Conservation (phyloP, 805 yeast genomes). For the Ogataea saltuana region DNA sequence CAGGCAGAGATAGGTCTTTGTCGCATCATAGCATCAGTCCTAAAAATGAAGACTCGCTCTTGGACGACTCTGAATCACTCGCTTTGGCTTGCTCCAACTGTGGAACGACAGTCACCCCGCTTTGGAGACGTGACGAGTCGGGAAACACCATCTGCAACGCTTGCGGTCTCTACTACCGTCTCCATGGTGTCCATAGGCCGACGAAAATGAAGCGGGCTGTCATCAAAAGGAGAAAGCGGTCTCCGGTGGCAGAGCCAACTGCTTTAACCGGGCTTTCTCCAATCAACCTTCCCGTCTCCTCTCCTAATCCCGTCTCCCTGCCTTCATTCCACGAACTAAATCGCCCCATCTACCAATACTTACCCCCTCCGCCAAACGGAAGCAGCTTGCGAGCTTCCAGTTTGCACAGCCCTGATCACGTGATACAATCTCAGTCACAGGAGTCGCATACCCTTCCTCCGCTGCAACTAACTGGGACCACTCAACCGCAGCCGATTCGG, state of each 20-base stretch:
- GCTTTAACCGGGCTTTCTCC: background rate
- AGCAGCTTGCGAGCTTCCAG: too few species aligned
- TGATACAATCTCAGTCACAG: background rate
- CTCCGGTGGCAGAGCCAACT: background rate
- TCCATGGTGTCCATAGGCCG: constrained; percentile 79
- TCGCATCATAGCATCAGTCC: background rate
- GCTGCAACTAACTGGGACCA: constrained; percentile 1
- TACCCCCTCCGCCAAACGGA: constrained; percentile 2
- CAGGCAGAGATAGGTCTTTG: constrained; percentile 12
- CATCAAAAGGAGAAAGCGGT: constrained; percentile 71
- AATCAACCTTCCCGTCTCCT: background rate
- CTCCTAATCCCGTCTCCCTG: background rate
- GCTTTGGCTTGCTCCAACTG: constrained; percentile 83
- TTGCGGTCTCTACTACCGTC: constrained; percentile 74
- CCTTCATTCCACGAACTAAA: constrained; percentile 7
- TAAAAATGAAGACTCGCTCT: too few species aligned
- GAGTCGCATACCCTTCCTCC: constrained; percentile 3
- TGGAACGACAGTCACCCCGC: constrained; percentile 80
- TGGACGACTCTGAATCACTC: constrained; percentile 38
- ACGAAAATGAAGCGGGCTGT: constrained; percentile 69
- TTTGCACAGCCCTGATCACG: background rate
- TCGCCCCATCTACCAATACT: constrained; percentile 1
- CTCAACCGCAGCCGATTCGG: too few species aligned
- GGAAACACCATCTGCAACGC: constrained; percentile 90
- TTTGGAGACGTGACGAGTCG: constrained; percentile 80